A percentile compares a stretch with the other conserved stretches of the same genome.
Conservation (phyloP, 2,329 filamentous ascomycete species). For the Penicillium sp. region DNA sequence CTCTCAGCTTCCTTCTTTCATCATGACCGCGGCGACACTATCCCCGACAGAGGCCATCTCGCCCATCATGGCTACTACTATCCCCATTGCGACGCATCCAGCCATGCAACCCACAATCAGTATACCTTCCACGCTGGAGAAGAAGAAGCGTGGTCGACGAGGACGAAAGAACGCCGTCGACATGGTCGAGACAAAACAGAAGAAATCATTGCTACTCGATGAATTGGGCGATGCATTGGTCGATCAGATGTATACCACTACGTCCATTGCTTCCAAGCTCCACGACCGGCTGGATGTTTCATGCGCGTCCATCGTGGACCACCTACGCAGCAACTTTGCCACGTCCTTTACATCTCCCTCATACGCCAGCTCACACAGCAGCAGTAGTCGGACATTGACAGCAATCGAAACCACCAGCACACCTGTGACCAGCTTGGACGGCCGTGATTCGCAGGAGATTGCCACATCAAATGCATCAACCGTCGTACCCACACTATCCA, state of each 20-base stretch:
- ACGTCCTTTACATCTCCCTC: slow-evolving; percentile 9
- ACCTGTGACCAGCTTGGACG: slow-evolving; percentile 20
- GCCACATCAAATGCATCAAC: neutral
- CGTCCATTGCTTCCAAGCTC: neutral
- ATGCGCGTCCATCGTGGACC: slow-evolving; percentile 19
- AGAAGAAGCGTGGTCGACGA: slow-evolving; percentile 17
- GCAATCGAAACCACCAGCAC: slow-evolving; percentile 11
- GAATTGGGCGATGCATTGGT: slow-evolving; percentile 25
- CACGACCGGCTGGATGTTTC: neutral
- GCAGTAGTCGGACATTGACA: slow-evolving; percentile 20
- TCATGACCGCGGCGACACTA: neutral
- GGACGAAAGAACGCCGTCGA: slow-evolving; percentile 11
- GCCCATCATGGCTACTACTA: slow-evolving; percentile 13
- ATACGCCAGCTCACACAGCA: slow-evolving; percentile 16
- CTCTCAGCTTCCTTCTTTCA: neutral
- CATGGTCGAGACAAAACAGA: slow-evolving; percentile 2
- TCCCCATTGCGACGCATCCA: slow-evolving; percentile 3
- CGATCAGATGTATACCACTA: slow-evolving; percentile 18
- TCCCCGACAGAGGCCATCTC: slow-evolving; percentile 5
- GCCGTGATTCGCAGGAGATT: neutral
- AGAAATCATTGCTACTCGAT: slow-evolving; percentile 24
- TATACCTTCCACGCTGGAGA: slow-evolving; percentile 1
- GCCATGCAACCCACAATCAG: neutral
- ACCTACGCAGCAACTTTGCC: slow-evolving; percentile 16
- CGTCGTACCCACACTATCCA: neutral